Evolutionary conservation across 169 alveolate species (phyloP).

Genomic region (Plasmodium berghei): DNA sequence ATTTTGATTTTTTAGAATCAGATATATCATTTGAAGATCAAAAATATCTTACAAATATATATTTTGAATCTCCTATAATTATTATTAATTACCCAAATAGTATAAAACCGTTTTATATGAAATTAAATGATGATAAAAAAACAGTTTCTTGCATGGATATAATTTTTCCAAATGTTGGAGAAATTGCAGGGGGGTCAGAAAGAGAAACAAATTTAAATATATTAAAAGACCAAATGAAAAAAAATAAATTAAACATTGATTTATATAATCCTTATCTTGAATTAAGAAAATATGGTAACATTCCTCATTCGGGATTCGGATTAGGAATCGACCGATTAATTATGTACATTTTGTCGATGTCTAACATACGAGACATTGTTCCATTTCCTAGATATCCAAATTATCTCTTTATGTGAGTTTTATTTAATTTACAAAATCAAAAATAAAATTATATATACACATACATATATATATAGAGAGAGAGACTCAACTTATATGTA

Average conservation of each 20-base stretch:
- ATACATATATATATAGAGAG: neutral
- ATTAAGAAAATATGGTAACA: conserved; percentile 95
- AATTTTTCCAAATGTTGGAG: conserved; percentile 96
- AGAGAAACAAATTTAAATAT: conserved; percentile 90
- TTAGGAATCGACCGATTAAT: conserved; percentile 97
- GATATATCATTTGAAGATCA: conserved; percentile 81
- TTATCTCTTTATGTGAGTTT: conserved; percentile 55
- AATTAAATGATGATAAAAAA: conserved; percentile 89
- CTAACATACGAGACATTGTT: conserved; percentile 98
- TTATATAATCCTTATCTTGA: conserved; percentile 93
- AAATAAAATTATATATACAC: neutral
- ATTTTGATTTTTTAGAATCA: conserved; percentile 73
- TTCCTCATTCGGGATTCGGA: conserved; percentile 99
- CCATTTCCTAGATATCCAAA: conserved; percentile 97
- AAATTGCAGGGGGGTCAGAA: conserved; percentile 96
- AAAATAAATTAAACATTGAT: conserved; percentile 81
- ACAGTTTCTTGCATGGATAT: conserved; percentile 98
- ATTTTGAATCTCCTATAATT: conserved; percentile 88
- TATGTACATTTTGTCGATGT: conserved; percentile 97
- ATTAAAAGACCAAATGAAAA: conserved; percentile 85
- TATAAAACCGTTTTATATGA: conserved; percentile 96
- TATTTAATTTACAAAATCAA: neutral
- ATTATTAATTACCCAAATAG: conserved; percentile 90
- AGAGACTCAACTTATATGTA: neutral
- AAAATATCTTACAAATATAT: conserved; percentile 87